These are phyloP conservation scores for Raffaelea ambrosiae DNA, from an alignment of 2,329 filamentous ascomycete species.

Conservation along the genomic window DNA sequence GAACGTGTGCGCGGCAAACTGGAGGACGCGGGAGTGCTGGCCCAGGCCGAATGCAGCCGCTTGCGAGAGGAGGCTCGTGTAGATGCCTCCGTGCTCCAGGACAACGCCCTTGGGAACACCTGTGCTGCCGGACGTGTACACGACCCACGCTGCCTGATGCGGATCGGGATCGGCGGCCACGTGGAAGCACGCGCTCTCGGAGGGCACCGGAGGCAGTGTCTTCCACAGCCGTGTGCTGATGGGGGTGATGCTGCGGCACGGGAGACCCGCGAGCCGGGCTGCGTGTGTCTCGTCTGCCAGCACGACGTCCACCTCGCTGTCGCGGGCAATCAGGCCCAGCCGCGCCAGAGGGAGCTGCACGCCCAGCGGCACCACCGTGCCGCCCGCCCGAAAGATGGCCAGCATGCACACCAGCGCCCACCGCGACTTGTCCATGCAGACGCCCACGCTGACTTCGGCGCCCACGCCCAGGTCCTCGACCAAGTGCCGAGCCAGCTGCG, in stretches of 20 bases:
- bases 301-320: not conserved
- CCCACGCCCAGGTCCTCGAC: conserved; percentile 29
- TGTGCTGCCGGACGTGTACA: conserved; percentile 45
- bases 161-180: no score
- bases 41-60: not conserved
- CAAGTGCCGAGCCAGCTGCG: conserved; percentile 23
- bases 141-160: conserved; percentile 19
- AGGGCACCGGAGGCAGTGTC: no score
- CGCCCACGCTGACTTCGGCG: conserved; percentile 49
- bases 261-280: not conserved
- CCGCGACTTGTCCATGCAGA: conserved; percentile 62
- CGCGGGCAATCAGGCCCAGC: conserved; percentile 9
- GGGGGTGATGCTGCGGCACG: no score
- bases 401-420: conserved; percentile 63
- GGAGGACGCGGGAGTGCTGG: not conserved
- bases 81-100: conserved; percentile 47
- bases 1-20: conserved; percentile 45
- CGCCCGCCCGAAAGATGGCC: conserved; percentile 48
- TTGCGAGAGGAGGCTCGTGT: conserved; percentile 37
- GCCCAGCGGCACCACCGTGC: conserved; percentile 41
- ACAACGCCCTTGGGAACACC: conserved; percentile 51
- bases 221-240: no score
- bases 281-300: not conserved
- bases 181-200: not conserved
- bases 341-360: conserved; percentile 26